Base-by-base conservation (phyloP, 768 basidiomycete species). In the Russula emetica region DNA sequence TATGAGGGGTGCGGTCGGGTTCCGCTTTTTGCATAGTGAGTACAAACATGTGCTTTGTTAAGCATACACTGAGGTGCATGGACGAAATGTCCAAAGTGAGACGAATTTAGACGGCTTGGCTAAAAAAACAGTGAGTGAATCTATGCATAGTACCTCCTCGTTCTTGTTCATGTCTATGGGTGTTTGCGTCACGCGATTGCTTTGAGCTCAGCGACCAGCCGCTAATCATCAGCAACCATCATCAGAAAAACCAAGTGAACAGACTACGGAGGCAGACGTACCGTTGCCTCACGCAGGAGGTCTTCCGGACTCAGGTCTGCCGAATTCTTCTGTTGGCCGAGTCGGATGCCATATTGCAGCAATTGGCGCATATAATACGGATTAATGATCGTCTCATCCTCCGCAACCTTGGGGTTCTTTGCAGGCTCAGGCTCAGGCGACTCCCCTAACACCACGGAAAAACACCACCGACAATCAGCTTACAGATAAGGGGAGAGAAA, bases 341-440 rank as follows among this genome's bases (percentile, higher is more conserved):
- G 77, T 60, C 77, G 80, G 65, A 92, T 85, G 9, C 88, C 87
- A 70, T 91, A 90, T 63, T 82, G 57, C 13, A 92, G 75, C 53
- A 92, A 72, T 69, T 92, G 90, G 59, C 77, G 76, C 90, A 92
- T 91, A 74, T 88, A 91, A 72, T 87, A 83, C 3, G 88, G 86
- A 67, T 85, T 87, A 70, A 92, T 91, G 58, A 91, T 78, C 0
- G 86, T 85, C 72, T 91, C 87, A 63, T 89, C 78, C 22, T 71
- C 72, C 1, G 72, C 74, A 5, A 84, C 72, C 22, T 74, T 67
- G 18, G 72, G 67, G 51, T 74, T 76, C 38, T 72, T 68, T 24
- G 77, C 74, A 49, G 80, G 74, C 34, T 61, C 64, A 53, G 69
- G 60, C 32, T 72, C 70, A 16, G 73, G 71, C 4, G 73, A 60